Percentiles rank a stretch among this genome's conserved stretches.
phyloP scores from a whole-genome alignment of 2,329 filamentous ascomycete genomes.

The Trichoderma sp. region DNA sequence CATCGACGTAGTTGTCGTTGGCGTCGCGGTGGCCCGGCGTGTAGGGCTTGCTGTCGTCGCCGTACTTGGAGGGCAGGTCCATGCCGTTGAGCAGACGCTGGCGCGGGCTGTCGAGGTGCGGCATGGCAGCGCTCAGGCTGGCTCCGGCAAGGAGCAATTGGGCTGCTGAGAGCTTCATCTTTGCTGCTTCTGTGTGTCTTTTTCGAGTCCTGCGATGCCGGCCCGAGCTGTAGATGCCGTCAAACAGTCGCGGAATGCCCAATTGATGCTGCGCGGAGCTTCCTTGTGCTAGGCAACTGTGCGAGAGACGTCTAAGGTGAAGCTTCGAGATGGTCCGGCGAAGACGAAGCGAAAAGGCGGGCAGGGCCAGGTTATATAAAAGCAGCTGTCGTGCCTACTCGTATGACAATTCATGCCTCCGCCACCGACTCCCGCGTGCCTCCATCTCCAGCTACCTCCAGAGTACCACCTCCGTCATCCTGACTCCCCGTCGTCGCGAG shows the following conservation, averaged over 20 bases:
- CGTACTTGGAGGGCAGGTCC: conserved; percentile 49
- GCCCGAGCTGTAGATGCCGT: background rate
- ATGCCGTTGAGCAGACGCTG: conserved; percentile 57
- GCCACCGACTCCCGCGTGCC: background rate
- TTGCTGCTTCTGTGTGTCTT: background rate
- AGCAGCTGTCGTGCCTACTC: background rate
- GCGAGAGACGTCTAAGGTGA: background rate
- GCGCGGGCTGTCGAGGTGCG: conserved; percentile 54
- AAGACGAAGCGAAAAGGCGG: background rate
- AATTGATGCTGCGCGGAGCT: background rate
- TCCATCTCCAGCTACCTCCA: conserved; percentile 2
- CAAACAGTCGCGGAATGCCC: background rate
- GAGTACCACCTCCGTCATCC: conserved; percentile 10
- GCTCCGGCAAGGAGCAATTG: conserved; percentile 37
- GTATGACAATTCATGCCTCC: conserved; percentile 25
- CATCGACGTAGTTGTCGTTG: conserved; percentile 64
- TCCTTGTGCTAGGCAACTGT: background rate
- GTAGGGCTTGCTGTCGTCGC: conserved; percentile 54
- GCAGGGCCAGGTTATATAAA: conserved; percentile 10
- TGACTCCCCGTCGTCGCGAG: background rate
- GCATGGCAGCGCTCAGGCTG: conserved; percentile 33
- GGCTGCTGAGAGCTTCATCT: conserved; percentile 37
- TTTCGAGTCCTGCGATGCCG: too few species aligned
- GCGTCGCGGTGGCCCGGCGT: conserved; percentile 62
- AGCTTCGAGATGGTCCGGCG: background rate